Percentiles rank a stretch among this genome's conserved stretches.
These are phyloP conservation scores for Penicillium nucicola DNA, from an alignment of 495 filamentous ascomycete species.

Conservation along the genomic window DNA sequence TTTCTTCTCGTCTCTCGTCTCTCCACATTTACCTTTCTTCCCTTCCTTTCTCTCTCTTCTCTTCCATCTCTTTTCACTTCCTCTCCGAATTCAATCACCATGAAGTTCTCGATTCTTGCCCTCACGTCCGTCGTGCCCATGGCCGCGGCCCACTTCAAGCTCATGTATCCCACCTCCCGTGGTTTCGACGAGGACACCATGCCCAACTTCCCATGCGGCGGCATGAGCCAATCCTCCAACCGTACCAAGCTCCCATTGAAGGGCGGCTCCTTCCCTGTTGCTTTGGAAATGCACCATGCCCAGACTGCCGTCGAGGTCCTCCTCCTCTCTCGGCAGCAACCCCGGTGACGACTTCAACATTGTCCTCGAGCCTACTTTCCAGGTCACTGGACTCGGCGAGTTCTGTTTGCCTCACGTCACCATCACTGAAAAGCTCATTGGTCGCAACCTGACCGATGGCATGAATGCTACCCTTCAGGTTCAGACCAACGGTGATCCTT, in stretches of 20 bases:
- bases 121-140: constrained; percentile 36
- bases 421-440: constrained; percentile 31
- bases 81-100: constrained; percentile 4
- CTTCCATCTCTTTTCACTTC: background rate
- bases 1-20: background rate
- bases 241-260: constrained; percentile 50
- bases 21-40: background rate
- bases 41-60: background rate
- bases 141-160: constrained; percentile 57
- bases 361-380: constrained; percentile 46
- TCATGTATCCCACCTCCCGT: constrained; percentile 53
- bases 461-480: constrained; percentile 65
- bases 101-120: constrained; percentile 26
- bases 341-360: constrained; percentile 53
- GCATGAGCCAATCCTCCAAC: constrained; percentile 41
- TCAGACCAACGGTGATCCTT: constrained; percentile 49
- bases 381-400: constrained; percentile 47
- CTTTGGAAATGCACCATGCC: constrained; percentile 54
- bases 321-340: constrained; percentile 50
- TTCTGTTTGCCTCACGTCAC: constrained; percentile 56
- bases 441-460: constrained; percentile 38
- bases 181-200: constrained; percentile 52
- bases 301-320: constrained; percentile 55
- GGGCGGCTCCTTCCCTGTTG: constrained; percentile 48
- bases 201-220: constrained; percentile 56